Evolutionary conservation across 495 filamentous ascomycete species (phyloP), one percentile per base, ranked within the genome.

Genomic region (Aspergillus conjunctus): DNA sequence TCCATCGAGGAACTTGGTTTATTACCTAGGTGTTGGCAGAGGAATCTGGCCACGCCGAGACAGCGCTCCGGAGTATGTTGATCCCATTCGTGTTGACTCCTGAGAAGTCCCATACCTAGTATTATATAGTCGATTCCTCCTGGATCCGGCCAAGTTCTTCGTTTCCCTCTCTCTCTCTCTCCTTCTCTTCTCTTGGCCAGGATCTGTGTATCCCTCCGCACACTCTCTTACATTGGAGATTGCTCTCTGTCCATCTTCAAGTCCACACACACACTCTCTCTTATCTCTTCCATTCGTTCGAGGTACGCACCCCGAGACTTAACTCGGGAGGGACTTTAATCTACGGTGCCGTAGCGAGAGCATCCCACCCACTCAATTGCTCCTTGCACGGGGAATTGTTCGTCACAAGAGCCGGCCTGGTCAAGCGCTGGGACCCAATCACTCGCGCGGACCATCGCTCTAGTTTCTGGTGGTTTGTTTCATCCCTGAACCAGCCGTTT

Each of bases 401-500:
- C 34, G 34, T 37, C 34, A 37, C 34, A 3, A 37, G 34, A 9
- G 34, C 8, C 37, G 11, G 3, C 37, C 15, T 21, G 17, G 10
- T 18, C 44, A 48, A 14, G 44, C 17, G 7, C 17, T 48, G 44
- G 15, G 54, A 32, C 32, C 60, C 50, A 58, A 58, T 58, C 54
- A 54, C 46, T 54, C 59, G 41, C 48, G 37, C 32, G 48, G 55
- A 50, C 34, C 34, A 51, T 48, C 21, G 22, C 12, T 1, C 32
- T 56, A 63, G 56, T 63, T 51, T 61, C 51, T 60, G 46, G 48
- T 59, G 52, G 33, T 64, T 66, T 55, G 74, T 75, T 77, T 75
- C 73, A 76, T 61, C 66, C 57, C 59, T 51, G 64, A 63, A 43
- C 51, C 62, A 63, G 54, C 41, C 62, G 74, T 77, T 77, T 77